Evolutionary conservation across 768 basidiomycete genomes (phyloP).

Genomic region (Phylloporus arenicola): DNA sequence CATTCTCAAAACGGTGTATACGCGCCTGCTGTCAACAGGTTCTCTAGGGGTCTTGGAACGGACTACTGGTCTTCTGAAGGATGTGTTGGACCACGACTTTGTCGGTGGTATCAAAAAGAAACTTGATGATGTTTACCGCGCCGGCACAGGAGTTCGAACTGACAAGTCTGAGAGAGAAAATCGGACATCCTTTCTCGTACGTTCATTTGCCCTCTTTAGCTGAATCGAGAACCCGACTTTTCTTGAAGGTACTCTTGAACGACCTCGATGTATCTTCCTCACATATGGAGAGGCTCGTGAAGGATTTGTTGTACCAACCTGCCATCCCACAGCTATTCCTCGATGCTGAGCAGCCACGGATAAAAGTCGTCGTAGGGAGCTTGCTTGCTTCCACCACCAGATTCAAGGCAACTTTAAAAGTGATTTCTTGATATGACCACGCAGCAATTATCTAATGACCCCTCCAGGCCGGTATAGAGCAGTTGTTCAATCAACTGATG

Average conservation of each 20-base stretch:
- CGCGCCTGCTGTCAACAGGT: conserved; percentile 74
- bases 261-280: conserved; percentile 90
- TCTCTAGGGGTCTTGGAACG: conserved; percentile 53
- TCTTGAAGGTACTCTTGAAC: conserved; percentile 73
- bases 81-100: conserved; percentile 80
- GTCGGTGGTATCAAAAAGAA: conserved; percentile 74
- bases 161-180: conserved; percentile 83
- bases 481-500: conserved; percentile 91
- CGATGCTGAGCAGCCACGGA: conserved; percentile 46
- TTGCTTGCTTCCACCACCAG: conserved; percentile 54
- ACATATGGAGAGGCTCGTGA: conserved; percentile 79
- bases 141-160: conserved; percentile 44
- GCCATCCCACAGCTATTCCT: conserved; percentile 65
- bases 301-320: conserved; percentile 53
- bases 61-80: conserved; percentile 58
- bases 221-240: not conserved
- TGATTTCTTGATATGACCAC: conserved; percentile 28
- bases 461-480: conserved; percentile 75
- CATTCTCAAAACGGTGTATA: conserved; percentile 80
- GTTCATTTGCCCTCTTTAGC: conserved; percentile 25
- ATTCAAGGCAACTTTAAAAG: conserved; percentile 71
- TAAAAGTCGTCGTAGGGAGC: conserved; percentile 43
- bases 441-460: conserved; percentile 1
- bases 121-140: conserved; percentile 83
- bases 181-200: conserved; percentile 74